A percentile compares a stretch with the other conserved stretches of the same genome.
Evolutionary conservation across 495 filamentous ascomycete genomes (phyloP).

Genomic region (Penicillium crystallinum): DNA sequence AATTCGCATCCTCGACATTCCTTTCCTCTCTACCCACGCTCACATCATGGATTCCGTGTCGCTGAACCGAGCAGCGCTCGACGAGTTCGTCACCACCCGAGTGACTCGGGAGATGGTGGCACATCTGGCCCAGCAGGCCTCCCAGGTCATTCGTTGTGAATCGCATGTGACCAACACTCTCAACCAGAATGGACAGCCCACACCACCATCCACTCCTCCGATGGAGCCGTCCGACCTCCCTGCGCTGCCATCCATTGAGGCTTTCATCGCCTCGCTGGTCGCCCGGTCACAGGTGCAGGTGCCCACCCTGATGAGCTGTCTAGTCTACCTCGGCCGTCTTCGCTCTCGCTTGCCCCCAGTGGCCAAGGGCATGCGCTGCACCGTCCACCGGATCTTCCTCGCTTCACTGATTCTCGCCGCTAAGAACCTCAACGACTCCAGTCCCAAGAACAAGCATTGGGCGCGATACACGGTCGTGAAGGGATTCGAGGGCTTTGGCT

Average conservation of each 20-base stretch:
- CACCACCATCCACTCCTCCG: conserved; percentile 62
- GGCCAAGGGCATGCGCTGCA: conserved; percentile 96
- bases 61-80: conserved; percentile 76
- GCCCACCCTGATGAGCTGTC: conserved; percentile 90
- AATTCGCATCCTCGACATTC: conserved; percentile 1
- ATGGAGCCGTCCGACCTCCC: conserved; percentile 46
- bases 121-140: conserved; percentile 77
- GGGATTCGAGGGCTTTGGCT: conserved; percentile 77
- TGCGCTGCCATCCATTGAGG: conserved; percentile 70
- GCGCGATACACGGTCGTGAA: conserved; percentile 78
- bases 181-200: conserved; percentile 59
- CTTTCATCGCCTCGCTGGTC: conserved; percentile 87
- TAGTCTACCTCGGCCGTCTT: conserved; percentile 87
- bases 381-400: conserved; percentile 83
- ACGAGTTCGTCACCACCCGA: conserved; percentile 78
- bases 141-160: conserved; percentile 89
- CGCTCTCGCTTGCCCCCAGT: conserved; percentile 80
- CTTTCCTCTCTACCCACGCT: background rate
- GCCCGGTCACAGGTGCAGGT: conserved; percentile 93
- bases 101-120: conserved; percentile 81
- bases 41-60: conserved; percentile 36
- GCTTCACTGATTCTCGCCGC: conserved; percentile 74
- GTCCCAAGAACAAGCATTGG: conserved; percentile 99
- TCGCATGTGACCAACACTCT: conserved; percentile 38
- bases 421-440: conserved; percentile 83